Percentiles rank a stretch among this genome's conserved stretches.
Evolutionary conservation across 768 basidiomycete genomes (phyloP).

Genomic region (Rubroboletus satanas): DNA sequence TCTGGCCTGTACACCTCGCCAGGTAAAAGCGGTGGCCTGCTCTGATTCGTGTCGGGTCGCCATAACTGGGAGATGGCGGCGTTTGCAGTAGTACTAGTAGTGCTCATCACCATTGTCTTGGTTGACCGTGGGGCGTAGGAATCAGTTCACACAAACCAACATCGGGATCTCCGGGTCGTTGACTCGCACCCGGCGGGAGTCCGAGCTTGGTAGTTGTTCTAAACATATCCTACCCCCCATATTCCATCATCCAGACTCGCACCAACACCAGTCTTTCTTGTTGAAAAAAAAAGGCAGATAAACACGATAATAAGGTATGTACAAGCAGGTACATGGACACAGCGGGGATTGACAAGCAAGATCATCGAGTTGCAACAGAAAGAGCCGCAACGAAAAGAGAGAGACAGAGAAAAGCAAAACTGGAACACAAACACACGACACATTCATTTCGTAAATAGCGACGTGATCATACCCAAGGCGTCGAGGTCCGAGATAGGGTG

Average conservation of each 20-base stretch:
- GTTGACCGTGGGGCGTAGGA: neutral
- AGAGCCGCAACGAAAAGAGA: neutral
- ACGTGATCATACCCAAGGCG: slow-evolving; percentile 2
- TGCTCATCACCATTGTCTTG: neutral
- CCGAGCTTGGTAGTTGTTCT: neutral
- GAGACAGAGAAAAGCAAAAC: neutral
- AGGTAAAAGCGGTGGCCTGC: neutral
- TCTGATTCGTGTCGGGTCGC: slow-evolving; percentile 2
- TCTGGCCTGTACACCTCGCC: slow-evolving; percentile 50
- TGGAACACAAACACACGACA: slow-evolving; percentile 7
- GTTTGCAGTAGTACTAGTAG: neutral
- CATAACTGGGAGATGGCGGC: neutral
- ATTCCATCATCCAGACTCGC: neutral
- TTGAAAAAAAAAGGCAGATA: slow-evolving; percentile 17
- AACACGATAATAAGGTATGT: slow-evolving; percentile 37
- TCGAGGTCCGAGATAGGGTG: slow-evolving; percentile 12
- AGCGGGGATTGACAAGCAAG: slow-evolving; percentile 21
- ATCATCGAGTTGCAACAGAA: slow-evolving; percentile 16
- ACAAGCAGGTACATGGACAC: slow-evolving; percentile 30
- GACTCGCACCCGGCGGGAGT: no score
- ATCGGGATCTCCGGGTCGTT: neutral
- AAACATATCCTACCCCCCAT: neutral
- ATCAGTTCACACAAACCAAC: neutral
- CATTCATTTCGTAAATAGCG: slow-evolving; percentile 15
- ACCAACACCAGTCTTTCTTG: neutral